phyloP scores from a whole-genome alignment of 176 grass and related monocot species.

The Olyra latifolia region DNA sequence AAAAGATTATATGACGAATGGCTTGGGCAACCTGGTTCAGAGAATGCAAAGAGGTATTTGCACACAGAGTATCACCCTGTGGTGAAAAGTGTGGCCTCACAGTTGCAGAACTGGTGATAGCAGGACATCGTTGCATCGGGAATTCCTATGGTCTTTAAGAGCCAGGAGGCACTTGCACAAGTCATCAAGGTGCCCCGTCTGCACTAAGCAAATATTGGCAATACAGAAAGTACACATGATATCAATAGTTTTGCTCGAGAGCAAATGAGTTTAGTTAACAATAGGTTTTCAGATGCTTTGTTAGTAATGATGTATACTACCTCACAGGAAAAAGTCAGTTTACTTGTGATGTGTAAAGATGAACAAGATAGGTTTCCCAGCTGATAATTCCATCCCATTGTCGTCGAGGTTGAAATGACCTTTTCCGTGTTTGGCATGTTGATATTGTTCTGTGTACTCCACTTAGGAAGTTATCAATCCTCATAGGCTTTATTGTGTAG shows the following conservation, averaged over 20 bases:
- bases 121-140: not conserved
- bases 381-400: not conserved
- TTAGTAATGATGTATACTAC: constrained; percentile 36
- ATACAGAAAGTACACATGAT: not conserved
- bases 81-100: constrained; percentile 79
- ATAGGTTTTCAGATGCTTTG: constrained; percentile 39
- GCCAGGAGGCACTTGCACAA: constrained; percentile 8
- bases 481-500: not conserved
- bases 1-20: constrained; percentile 84
- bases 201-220: not conserved
- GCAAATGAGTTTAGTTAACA: constrained; percentile 58
- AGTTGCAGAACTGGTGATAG: constrained; percentile 88
- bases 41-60: constrained; percentile 78
- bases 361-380: constrained; percentile 12
- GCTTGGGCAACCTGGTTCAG: constrained; percentile 83
- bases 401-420: not conserved
- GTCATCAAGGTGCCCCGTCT: not conserved
- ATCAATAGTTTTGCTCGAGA: not conserved
- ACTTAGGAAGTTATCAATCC: too few relatives aligned
- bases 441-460: not conserved
- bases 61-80: constrained; percentile 84
- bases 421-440: not conserved
- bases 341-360: constrained; percentile 37
- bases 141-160: constrained; percentile 25
- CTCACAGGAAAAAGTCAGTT: constrained; percentile 10